Evolutionary conservation across 2,329 filamentous ascomycete genomes (phyloP).

Genomic region (Aphanocladium album): DNA sequence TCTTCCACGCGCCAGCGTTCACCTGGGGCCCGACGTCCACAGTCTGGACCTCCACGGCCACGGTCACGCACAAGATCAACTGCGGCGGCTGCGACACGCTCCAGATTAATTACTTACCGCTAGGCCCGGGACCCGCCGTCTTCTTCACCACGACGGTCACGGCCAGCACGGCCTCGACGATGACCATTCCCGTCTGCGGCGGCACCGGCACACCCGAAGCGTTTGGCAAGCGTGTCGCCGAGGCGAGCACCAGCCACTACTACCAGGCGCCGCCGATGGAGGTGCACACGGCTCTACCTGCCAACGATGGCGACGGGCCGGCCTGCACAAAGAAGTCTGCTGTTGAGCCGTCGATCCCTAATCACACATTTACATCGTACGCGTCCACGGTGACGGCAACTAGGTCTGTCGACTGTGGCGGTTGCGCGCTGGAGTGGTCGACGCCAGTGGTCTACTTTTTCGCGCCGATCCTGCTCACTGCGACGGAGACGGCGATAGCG

Average conservation of each 20-base stretch:
- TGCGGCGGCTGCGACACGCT: conserved; percentile 23
- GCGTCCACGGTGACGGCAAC: conserved; percentile 11
- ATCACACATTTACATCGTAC: conserved; percentile 12
- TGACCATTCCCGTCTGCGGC: conserved; percentile 16
- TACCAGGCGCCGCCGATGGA: background rate
- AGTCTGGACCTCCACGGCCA: conserved; percentile 23
- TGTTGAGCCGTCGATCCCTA: conserved; percentile 10
- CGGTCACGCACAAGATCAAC: conserved; percentile 19
- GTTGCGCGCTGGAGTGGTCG: conserved; percentile 15
- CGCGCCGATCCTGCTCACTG: conserved; percentile 4
- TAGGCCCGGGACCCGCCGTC: conserved; percentile 20
- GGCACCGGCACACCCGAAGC: background rate
- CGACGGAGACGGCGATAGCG: background rate
- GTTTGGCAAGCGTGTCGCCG: background rate
- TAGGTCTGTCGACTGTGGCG: conserved; percentile 11
- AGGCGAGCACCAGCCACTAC: background rate
- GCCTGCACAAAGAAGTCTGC: conserved; percentile 9
- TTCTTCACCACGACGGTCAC: conserved; percentile 21
- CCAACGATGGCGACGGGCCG: background rate
- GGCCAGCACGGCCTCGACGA: conserved; percentile 11
- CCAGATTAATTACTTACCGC: background rate
- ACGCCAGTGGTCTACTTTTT: conserved; percentile 11
- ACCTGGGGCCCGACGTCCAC: conserved; percentile 21
- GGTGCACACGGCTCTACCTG: background rate
- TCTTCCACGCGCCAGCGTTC: conserved; percentile 10